Base-by-base conservation (phyloP, 2,329 filamentous ascomycete species). In the Pseudogymnoascus sp. region DNA sequence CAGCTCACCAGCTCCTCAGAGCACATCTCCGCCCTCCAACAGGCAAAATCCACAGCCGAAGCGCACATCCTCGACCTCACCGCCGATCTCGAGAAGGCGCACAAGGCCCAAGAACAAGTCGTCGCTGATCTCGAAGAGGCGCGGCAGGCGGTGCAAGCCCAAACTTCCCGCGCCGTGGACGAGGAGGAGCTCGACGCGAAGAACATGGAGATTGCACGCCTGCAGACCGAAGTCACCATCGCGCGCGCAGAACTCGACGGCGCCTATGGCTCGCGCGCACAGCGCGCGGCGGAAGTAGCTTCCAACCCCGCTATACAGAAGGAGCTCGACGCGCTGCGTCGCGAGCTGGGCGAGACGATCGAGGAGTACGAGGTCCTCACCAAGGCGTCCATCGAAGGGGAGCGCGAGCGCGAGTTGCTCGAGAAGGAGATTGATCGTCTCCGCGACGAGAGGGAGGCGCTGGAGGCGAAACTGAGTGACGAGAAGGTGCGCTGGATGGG, bases 221-320 rank as follows among this genome's bases (percentile, higher is more conserved):
- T 88, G 5, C 86, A 85, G 37, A 90, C 87, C 2, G 87, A 97
- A 77, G 82, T 97, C 43, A 95, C 93, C n/a, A 88, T 97, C 68
- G 91, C 90, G 26, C 85, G 86, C 71, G 91, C 92, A 61, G 93
- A 97, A 74, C 89, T 97, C 26, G 94, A 96, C 69, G 91, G 91
- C 65, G 95, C 96, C 72, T 97, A 97, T 72, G 94, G 94, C 41
- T 83, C 81, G n/a, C 80, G 87, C 60, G 82, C 85, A 8, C 80
- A 90, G 71, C 83, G 87, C 33, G 85, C 86, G 11, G 86, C 85
- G n/a, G 85, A 88, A 71, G 82, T 82, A 10, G 83, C 83, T 8
- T 77, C 78, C 55, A 83, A 84, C 59, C 82, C 81, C 2, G 78
- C 77, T 21, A 78, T 86, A 45, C 82, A 84, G 69, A 81, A 79